Evolutionary conservation across 2,329 filamentous ascomycete genomes (phyloP).

Genomic region (Colletotrichum tanaceti): DNA sequence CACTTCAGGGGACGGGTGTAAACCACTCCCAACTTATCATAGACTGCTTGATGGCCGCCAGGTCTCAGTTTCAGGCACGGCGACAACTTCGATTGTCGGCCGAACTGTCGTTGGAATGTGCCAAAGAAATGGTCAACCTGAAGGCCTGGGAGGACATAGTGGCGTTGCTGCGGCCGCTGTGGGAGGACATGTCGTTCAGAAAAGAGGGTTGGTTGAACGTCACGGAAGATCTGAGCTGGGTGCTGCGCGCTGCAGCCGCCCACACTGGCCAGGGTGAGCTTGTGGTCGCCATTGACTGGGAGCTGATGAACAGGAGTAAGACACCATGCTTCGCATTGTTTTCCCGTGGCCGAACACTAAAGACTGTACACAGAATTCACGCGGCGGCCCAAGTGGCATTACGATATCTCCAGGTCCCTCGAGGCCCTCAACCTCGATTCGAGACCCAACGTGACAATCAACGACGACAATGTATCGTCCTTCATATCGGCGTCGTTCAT

Average conservation of each 20-base stretch:
- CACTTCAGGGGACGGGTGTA: conserved; percentile 61
- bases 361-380: conserved; percentile 57
- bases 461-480: conserved; percentile 63
- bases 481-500: conserved; percentile 67
- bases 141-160: conserved; percentile 66
- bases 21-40: conserved; percentile 68
- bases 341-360: conserved; percentile 41
- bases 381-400: conserved; percentile 67
- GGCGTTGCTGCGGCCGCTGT: conserved; percentile 66
- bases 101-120: conserved; percentile 68
- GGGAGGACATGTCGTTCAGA: conserved; percentile 67
- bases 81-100: conserved; percentile 64
- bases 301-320: conserved; percentile 70
- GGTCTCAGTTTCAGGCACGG: conserved; percentile 64
- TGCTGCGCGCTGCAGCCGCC: conserved; percentile 67
- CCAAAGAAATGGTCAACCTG: conserved; percentile 64
- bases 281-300: conserved; percentile 73
- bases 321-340: neutral
- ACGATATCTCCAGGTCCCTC: conserved; percentile 69
- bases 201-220: conserved; percentile 70
- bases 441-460: conserved; percentile 63
- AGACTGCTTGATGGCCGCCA: conserved; percentile 62
- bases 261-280: conserved; percentile 64
- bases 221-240: conserved; percentile 70
- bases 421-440: conserved; percentile 58